Conservation (phyloP, 2,329 filamentous ascomycete species). For the Colletotrichum cereale region DNA sequence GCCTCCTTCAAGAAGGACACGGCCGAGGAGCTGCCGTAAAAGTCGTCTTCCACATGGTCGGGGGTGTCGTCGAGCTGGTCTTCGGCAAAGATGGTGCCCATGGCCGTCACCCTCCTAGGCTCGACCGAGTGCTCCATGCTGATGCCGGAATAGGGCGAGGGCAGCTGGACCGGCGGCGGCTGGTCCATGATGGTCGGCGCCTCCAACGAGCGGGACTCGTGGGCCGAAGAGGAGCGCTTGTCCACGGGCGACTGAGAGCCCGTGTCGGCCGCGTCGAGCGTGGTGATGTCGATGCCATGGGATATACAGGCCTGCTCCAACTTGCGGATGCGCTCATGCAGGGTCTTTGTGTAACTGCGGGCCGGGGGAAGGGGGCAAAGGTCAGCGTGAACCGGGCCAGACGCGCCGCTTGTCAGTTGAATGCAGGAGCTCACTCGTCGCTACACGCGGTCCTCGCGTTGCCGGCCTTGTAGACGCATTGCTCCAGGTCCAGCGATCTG, state of each 20-base stretch:
- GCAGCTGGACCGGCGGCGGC: neutral
- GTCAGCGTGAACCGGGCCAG: neutral
- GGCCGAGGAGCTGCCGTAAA: slow-evolving; percentile 55
- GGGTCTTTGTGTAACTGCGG: slow-evolving; percentile 41
- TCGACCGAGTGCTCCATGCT: slow-evolving; percentile 2
- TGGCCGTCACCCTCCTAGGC: slow-evolving; percentile 49
- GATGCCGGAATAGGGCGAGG: slow-evolving; percentile 26
- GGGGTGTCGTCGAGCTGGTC: slow-evolving; percentile 44
- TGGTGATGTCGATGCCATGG: slow-evolving; percentile 29
- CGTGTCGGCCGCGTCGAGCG: neutral
- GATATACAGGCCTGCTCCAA: slow-evolving; percentile 44
- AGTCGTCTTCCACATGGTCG: slow-evolving; percentile 44
- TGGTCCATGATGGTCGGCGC: neutral
- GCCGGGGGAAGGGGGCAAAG: too few relatives aligned
- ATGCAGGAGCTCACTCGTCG: neutral
- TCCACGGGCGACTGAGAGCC: neutral
- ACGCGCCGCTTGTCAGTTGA: too few relatives aligned
- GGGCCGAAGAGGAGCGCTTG: neutral
- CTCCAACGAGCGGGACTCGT: neutral
- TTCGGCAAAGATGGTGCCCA: slow-evolving; percentile 53
- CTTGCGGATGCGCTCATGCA: slow-evolving; percentile 47
- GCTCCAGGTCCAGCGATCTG: slow-evolving; percentile 48
- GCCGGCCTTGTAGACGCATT: slow-evolving; percentile 54
- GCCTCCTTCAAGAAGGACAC: slow-evolving; percentile 56
- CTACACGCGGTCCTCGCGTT: slow-evolving; percentile 49